Evolutionary conservation across 2,329 filamentous ascomycete genomes (phyloP), one percentile per base, ranked within the genome.

Genomic region (Beauveria rudraprayagi): DNA sequence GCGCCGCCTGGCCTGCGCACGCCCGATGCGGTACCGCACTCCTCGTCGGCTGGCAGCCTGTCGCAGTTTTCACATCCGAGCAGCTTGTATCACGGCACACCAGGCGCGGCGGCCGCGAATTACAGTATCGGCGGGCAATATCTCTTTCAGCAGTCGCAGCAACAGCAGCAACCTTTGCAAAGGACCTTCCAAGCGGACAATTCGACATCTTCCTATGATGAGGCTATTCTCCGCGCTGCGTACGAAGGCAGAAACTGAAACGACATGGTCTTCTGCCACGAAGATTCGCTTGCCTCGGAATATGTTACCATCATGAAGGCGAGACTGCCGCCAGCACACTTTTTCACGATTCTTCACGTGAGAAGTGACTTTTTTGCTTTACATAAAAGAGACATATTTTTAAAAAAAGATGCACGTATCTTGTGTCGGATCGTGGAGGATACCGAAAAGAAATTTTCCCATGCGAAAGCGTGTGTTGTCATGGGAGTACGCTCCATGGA

Each of bases 61-160:
- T 71, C 69, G 16, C 67, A 64, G 7, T 83, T 83, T 64, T 79
- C 80, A 16, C 73, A 81, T 60, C 70, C 74, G 1, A 83, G 80
- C 67, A 82, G 79, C 64, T 65, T 84, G 24, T 81, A 80, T 61
- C 76, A 75, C 46, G 77, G 80, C 40, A 80, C 79, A 5, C 79
- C 79, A 1, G 47, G 37, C 3, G 28, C n/a, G 28, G 26, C 34
- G 14, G 47, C n/a, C 1, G 40, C 41, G 3, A 48, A 16, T 10
- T 60, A 60, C 14, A 44, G 28, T 30, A 41, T 34, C 28, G 41
- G 37, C n/a, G 56, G 51, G 44, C 55, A 54, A 3, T 48, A 48
- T 48, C 34, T 17, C 11, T 55, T 55, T 7, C 43, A 47, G 41
- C 58, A 55, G 30, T 51, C 54, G 19, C 58, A 54, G 43, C 58